Evolutionary conservation across 805 yeast species (phyloP).

Genomic region (Saccharomycopsis selenospora): DNA sequence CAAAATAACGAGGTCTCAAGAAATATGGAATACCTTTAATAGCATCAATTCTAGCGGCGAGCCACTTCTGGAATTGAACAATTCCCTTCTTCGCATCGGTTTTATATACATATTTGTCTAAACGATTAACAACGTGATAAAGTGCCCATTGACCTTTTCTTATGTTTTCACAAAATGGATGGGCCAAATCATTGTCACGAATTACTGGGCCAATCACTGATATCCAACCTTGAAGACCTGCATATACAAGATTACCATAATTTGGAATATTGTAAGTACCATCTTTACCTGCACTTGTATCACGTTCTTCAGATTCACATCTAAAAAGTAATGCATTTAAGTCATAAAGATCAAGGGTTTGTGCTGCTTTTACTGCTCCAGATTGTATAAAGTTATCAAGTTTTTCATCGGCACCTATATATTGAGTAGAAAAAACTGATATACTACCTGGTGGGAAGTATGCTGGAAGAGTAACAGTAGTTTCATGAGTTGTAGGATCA

Average conservation of each 20-base stretch:
- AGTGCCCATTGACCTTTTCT: constrained; percentile 87
- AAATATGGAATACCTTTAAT: constrained; percentile 67
- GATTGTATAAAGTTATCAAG: constrained; percentile 61
- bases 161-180: constrained; percentile 73
- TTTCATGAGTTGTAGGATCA: constrained; percentile 35
- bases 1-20: constrained; percentile 80
- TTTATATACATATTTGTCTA: constrained; percentile 39
- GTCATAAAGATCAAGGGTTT: constrained; percentile 53
- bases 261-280: constrained; percentile 75
- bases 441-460: constrained; percentile 86
- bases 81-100: constrained; percentile 40
- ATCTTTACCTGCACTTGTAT: constrained; percentile 59
- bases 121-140: constrained; percentile 60
- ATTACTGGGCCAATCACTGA: constrained; percentile 58
- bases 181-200: constrained; percentile 67
- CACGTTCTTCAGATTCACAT: constrained; percentile 84
- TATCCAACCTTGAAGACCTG: constrained; percentile 93
- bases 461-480: constrained; percentile 52
- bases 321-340: constrained; percentile 68
- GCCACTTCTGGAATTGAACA: constrained; percentile 58
- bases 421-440: constrained; percentile 68
- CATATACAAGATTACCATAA: constrained; percentile 67
- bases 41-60: constrained; percentile 53
- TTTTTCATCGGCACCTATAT: constrained; percentile 55
- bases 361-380: constrained; percentile 73